Conservation (phyloP, 2,329 filamentous ascomycete genomes). For the Penicillium sp. region DNA sequence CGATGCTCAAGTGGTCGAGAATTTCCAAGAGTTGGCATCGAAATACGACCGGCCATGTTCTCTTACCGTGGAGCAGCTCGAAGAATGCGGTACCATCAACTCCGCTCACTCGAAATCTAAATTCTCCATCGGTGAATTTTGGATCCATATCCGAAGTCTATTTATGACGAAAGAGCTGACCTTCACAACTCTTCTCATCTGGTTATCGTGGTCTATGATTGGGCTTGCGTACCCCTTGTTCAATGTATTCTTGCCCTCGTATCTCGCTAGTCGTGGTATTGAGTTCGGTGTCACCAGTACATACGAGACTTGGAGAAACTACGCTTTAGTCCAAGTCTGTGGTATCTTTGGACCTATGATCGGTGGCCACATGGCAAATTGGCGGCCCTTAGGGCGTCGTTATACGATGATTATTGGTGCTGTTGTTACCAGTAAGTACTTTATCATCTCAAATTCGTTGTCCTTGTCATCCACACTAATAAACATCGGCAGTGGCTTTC, state of each 20-base stretch:
- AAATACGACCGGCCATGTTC: conserved; percentile 4
- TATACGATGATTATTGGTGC: too few relatives aligned
- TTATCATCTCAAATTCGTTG: too few relatives aligned
- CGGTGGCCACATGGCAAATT: neutral
- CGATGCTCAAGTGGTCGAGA: conserved; percentile 9
- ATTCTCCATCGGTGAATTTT: too few relatives aligned
- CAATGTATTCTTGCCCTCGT: neutral
- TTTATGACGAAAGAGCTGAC: neutral
- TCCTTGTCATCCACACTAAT: too few relatives aligned
- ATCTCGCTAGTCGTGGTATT: neutral
- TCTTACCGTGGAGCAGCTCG: neutral
- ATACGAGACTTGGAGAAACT: neutral
- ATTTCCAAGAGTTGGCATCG: conserved; percentile 14
- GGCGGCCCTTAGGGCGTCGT: neutral
- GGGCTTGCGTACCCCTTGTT: neutral
- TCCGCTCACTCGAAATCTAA: conserved; percentile 8
- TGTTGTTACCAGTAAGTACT: too few relatives aligned
- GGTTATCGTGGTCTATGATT: neutral
- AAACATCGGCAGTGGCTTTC: neutral
- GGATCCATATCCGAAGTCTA: neutral
- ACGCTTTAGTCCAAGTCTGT: neutral
- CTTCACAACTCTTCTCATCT: neutral
- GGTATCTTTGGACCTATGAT: neutral
- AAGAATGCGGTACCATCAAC: conserved; percentile 11
- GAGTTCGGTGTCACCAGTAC: neutral